Base-by-base conservation (phyloP, 1,284 basidiomycete species). In the Ganoderma resinaceum region DNA sequence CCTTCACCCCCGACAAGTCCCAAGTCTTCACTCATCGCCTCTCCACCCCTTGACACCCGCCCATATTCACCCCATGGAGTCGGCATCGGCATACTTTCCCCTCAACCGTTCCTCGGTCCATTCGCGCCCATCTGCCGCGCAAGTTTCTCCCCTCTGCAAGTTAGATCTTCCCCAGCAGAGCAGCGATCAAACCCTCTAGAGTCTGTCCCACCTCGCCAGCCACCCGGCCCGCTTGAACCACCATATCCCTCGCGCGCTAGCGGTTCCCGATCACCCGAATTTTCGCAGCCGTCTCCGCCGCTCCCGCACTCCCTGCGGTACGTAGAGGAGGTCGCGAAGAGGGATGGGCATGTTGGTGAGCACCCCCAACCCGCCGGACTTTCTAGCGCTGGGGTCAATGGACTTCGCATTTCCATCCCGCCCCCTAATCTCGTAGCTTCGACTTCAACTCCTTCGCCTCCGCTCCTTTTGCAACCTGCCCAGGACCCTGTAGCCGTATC, bases 11-110 rank as follows among this genome's bases (percentile, higher is more conserved):
- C 72, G 6, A 68, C 73, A 6, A 71, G 61, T 61, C 61, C 72
- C 31, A 66, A 68, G 61, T 61, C 62, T 46, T 43, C 71, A 9
- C 66, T 70, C 64, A 59, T 75, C 62, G 72, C 72, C 20, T 75
- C 73, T 3, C 73, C 74, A 20, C 75, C 72, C 26, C 73, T 73
- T 40, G 76, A 76, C 43, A 67, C 72, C 5, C 73, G 68, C 42
- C 63, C 73, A 31, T 78, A 75, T 59, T 71, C 62, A 8, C 76
- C 76, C 31, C 78, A 79, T 66, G 73, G 72, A 0, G 66, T 79
- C 53, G 78, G 78, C 33, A 71, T 78, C 63, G 76, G 78, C 60
- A 73, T 78, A 33, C 68, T 71, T 53, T 74, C 76, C 11, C 76
- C 76, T 26, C 75, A 75, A 66, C 74, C 76, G 23, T 74, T 74